Base-by-base conservation (phyloP, 495 filamentous ascomycete species). In the Xylaria flabelliformis region DNA sequence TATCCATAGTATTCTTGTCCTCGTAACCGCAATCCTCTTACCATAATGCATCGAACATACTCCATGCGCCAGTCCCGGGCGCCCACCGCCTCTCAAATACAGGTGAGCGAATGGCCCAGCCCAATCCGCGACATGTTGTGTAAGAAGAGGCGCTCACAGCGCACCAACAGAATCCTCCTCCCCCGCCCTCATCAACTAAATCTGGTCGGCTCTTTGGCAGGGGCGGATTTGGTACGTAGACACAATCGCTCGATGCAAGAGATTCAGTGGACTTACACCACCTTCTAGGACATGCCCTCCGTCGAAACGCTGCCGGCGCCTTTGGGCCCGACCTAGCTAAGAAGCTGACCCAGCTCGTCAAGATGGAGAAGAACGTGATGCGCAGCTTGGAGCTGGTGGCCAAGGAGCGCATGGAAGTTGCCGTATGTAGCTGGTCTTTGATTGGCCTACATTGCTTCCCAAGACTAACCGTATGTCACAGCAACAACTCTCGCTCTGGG, bases 341-440 rank as follows among this genome's bases (percentile, higher is more conserved):
- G 87, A 99, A 99, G 89, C 90, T 99, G 69, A 91, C 95, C 34
- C 93, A 97, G 86, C 89, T 99, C 46, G 96, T 99, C 72, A 98
- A 99, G 87, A 98, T 99, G 97, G 96, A 99, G 85, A 99, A 99
- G 92, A 98, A 99, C 78, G 92, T 97, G 61, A 99, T 99, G 96
- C 93, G 96, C 78, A 97, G 94, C 80, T 90, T 99, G 88, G 96
- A 98, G 81, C 86, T 95, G 65, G 96, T 98, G 51, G 93, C 94
- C 42, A 90, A 94, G 74, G 96, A 98, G 87, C 89, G 97, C 73
- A 98, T 98, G 93, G 97, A 98, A 76, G 96, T 97, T 74, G 97
- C 96, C 76, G 94, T 97, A 91, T 77, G 92, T 82, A 64, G 9
- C n/a, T 8, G 34, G 46, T 58, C 63, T 48, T 48, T n/a, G 50